Evolutionary conservation across 148 eudicot species (phyloP).

Genomic region (Beta vulgaris): DNA sequence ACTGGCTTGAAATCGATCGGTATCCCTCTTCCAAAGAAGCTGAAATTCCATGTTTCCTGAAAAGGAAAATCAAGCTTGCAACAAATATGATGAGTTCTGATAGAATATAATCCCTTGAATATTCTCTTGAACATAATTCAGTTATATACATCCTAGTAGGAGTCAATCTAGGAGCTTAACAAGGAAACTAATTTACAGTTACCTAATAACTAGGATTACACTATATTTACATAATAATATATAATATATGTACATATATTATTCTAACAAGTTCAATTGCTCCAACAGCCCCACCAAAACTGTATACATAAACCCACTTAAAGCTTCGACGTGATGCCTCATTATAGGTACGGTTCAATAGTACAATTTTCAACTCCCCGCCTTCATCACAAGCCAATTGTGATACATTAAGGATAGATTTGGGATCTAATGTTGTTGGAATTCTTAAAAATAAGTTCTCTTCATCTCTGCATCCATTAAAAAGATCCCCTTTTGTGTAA

Average conservation of each 20-base stretch:
- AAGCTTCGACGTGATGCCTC: conserved; percentile 14
- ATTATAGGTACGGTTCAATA: conserved; percentile 21
- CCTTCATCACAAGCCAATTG: conserved; percentile 23
- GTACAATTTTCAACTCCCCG: not conserved
- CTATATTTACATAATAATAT: no score
- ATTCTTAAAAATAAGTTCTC: conserved; percentile 37
- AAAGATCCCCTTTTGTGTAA: conserved; percentile 44
- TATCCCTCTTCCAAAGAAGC: conserved; percentile 51
- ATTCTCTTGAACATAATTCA: no score
- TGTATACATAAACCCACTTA: conserved; percentile 52
- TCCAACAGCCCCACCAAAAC: conserved; percentile 40
- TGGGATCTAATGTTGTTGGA: conserved; percentile 25
- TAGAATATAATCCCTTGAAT: no score
- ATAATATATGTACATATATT: no score
- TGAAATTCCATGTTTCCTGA: conserved; percentile 36
- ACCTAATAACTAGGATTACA: no score
- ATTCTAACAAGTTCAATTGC: no score
- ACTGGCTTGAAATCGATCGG: conserved; percentile 42
- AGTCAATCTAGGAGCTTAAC: no score
- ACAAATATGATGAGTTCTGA: conserved; percentile 25
- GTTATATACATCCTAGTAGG: no score
- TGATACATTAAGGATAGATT: conserved; percentile 22
- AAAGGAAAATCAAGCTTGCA: conserved; percentile 43
- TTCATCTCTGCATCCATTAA: conserved; percentile 36
- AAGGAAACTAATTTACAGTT: no score